phyloP scores from a whole-genome alignment of 495 filamentous ascomycete species.

The Elasticomyces elasticus region DNA sequence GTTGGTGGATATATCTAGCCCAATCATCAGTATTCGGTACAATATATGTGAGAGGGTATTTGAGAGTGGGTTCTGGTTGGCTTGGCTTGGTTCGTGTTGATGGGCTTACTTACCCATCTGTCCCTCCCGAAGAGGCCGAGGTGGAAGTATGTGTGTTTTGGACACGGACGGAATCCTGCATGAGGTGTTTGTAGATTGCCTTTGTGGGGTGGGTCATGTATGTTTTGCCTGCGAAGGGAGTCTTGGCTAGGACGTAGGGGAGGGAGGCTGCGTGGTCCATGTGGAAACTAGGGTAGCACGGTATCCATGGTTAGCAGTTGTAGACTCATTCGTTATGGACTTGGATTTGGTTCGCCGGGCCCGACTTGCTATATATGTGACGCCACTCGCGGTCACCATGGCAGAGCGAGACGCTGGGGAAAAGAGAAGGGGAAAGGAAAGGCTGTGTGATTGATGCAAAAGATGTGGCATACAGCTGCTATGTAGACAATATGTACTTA shows the following conservation, averaged over 20 bases:
- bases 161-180: slow-evolving; percentile 90
- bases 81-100: too few species aligned
- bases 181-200: slow-evolving; percentile 99
- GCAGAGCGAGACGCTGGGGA: slow-evolving; percentile 3
- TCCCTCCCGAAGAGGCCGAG: slow-evolving; percentile 48
- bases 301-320: too few species aligned
- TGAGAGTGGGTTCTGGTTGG: too few species aligned
- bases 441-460: background rate
- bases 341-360: background rate
- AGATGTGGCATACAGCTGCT: slow-evolving; percentile 16
- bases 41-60: too few species aligned
- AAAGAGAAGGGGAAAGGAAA: background rate
- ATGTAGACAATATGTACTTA: slow-evolving; percentile 16
- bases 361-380: background rate
- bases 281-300: slow-evolving; percentile 73
- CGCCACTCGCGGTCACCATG: background rate
- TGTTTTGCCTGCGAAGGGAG: slow-evolving; percentile 89
- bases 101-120: too few species aligned
- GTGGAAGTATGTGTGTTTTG: slow-evolving; percentile 66
- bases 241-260: slow-evolving; percentile 94
- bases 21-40: too few species aligned
- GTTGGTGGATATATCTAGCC: slow-evolving; percentile 38
- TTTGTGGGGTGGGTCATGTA: slow-evolving; percentile 99
- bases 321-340: too few species aligned
- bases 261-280: slow-evolving; percentile 93